Evolutionary conservation across 2,329 filamentous ascomycete species (phyloP).

Genomic region (Tympanopsis confertula): DNA sequence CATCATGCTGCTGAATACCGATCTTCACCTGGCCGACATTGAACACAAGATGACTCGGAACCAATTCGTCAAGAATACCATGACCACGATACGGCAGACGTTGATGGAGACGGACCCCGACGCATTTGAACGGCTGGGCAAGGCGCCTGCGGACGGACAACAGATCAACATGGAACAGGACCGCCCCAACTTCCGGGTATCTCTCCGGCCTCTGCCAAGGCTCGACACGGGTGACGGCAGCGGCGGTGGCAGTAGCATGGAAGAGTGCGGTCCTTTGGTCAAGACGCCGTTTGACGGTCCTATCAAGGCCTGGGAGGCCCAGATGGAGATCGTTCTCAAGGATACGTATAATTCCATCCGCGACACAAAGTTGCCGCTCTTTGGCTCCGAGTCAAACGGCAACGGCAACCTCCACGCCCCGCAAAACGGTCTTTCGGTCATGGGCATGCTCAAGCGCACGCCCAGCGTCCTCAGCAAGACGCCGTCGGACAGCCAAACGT

Average conservation of each 20-base stretch:
- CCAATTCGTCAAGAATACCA: slow-evolving; percentile 93
- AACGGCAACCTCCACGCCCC: slow-evolving; percentile 19
- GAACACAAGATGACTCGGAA: slow-evolving; percentile 90
- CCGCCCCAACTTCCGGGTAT: slow-evolving; percentile 19
- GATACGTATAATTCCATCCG: slow-evolving; percentile 85
- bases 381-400: slow-evolving; percentile 48
- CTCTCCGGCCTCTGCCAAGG: slow-evolving; percentile 37
- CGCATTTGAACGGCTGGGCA: slow-evolving; percentile 47
- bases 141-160: slow-evolving; percentile 24
- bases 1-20: slow-evolving; percentile 86
- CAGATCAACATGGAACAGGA: not conserved
- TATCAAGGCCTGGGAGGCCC: slow-evolving; percentile 72
- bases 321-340: slow-evolving; percentile 83
- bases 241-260: slow-evolving; percentile 22
- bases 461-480: slow-evolving; percentile 89
- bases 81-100: slow-evolving; percentile 74
- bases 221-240: slow-evolving; percentile 28
- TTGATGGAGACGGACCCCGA: slow-evolving; percentile 62
- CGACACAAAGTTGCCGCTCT: slow-evolving; percentile 73
- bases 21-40: slow-evolving; percentile 88
- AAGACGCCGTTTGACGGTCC: slow-evolving; percentile 65
- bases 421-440: slow-evolving; percentile 60
- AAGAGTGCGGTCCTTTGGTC: slow-evolving; percentile 66
- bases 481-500: slow-evolving; percentile 68
- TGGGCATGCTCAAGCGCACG: slow-evolving; percentile 68